Evolutionary conservation across 352 stramenopile genomes (phyloP).

Genomic region (Phytopythium boreale): DNA sequence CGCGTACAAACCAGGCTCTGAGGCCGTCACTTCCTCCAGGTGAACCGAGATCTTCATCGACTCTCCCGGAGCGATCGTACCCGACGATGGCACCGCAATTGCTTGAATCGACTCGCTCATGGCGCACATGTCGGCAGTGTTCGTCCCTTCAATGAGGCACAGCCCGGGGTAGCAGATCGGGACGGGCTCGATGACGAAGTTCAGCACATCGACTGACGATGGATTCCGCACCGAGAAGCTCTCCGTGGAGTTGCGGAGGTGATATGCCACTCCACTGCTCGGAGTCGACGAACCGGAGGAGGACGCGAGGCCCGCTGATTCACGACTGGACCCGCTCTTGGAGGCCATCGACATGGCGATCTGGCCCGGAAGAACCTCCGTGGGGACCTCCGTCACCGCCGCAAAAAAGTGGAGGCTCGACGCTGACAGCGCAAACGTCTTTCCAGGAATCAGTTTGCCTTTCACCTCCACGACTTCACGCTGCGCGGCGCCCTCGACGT

Average conservation of each 20-base stretch:
- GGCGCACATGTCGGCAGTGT: constrained; percentile 55
- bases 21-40: constrained; percentile 57
- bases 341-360: constrained; percentile 38
- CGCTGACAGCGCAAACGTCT: constrained; percentile 78
- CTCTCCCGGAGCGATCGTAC: constrained; percentile 65
- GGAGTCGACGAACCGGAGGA: constrained; percentile 18
- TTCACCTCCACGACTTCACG: constrained; percentile 66
- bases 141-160: constrained; percentile 61
- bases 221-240: constrained; percentile 84
- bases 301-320: constrained; percentile 22
- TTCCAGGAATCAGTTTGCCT: constrained; percentile 73
- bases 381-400: constrained; percentile 47
- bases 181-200: constrained; percentile 69
- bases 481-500: constrained; percentile 61
- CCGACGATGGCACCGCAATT: constrained; percentile 61
- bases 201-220: constrained; percentile 57
- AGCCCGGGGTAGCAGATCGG: constrained; percentile 63
- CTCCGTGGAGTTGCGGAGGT: constrained; percentile 64
- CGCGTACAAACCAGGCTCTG: constrained; percentile 19
- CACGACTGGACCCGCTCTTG: constrained; percentile 36
- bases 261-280: constrained; percentile 39
- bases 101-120: constrained; percentile 82
- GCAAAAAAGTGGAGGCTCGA: constrained; percentile 82
- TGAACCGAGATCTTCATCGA: constrained; percentile 77
- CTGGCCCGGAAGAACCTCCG: constrained; percentile 41